Evolutionary conservation across 768 basidiomycete genomes (phyloP).

Genomic region (Clitopilus passeckerianus): DNA sequence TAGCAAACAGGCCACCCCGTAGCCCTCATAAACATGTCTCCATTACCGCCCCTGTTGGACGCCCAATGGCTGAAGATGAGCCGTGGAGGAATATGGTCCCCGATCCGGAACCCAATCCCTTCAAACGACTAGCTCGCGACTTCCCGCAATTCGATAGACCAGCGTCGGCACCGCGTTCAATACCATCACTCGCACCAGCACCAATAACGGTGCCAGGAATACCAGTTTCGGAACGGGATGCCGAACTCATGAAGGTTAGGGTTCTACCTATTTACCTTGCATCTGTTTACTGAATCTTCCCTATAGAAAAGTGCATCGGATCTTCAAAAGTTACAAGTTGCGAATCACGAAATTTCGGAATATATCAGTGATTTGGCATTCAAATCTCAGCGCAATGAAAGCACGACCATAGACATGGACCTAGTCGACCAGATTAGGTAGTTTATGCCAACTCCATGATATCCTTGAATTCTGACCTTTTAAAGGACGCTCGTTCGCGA

Average conservation of each 20-base stretch:
- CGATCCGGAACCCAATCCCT: conserved; percentile 18
- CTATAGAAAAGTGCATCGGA: conserved; percentile 18
- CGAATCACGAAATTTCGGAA: conserved; percentile 19
- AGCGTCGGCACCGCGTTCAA: too few species aligned
- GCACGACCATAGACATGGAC: not conserved
- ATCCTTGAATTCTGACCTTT: not conserved
- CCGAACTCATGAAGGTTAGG: conserved; percentile 21
- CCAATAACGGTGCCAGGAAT: not conserved
- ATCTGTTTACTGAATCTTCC: not conserved
- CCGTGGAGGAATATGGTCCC: conserved; percentile 16
- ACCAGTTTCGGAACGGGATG: conserved; percentile 9
- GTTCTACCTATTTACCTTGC: not conserved
- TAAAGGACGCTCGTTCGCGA: conserved; percentile 27
- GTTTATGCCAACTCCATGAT: not conserved
- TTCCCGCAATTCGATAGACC: conserved; percentile 5
- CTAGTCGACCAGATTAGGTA: not conserved
- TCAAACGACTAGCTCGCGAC: conserved; percentile 18
- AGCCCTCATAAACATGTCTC: not conserved
- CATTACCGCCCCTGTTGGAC: not conserved
- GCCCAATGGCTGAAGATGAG: conserved; percentile 12
- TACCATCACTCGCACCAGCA: not conserved
- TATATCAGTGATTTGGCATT: not conserved
- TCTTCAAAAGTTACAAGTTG: conserved; percentile 16
- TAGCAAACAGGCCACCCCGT: not conserved
- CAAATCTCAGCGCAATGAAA: not conserved